Conservation (phyloP, 1,139 yeast species). For the Geotrichum klebahnii region DNA sequence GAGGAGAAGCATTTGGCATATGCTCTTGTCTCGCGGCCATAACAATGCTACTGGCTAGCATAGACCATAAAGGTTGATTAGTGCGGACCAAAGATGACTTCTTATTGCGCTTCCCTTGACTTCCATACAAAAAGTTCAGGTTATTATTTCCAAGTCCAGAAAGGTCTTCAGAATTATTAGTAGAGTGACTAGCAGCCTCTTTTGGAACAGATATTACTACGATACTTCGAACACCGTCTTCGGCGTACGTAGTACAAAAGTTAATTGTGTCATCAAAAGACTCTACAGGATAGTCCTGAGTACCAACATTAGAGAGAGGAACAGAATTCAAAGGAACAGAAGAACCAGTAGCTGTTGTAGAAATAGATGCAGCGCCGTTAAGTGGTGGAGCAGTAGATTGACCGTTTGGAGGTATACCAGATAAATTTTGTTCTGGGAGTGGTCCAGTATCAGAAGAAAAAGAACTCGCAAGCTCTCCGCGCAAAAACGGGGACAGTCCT, state of each 20-base stretch:
- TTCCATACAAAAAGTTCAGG: slow-evolving; percentile 1
- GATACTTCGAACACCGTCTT: slow-evolving; percentile 11
- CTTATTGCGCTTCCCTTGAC: slow-evolving; percentile 13
- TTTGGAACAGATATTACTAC: slow-evolving; percentile 25
- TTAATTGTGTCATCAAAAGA: slow-evolving; percentile 7
- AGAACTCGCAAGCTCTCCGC: slow-evolving; percentile 26
- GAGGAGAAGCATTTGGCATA: slow-evolving; percentile 10
- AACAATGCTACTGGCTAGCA: slow-evolving; percentile 38
- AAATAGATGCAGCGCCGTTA: background rate
- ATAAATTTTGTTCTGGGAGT: background rate
- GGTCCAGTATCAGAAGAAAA: slow-evolving; percentile 12
- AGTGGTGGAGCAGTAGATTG: background rate
- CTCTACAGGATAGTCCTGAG: background rate
- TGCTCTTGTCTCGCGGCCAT: slow-evolving; percentile 38
- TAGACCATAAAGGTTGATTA: slow-evolving; percentile 40
- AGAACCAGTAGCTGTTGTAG: background rate
- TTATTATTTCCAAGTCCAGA: slow-evolving; percentile 20
- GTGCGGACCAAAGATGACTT: slow-evolving; percentile 27
- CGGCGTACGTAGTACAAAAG: slow-evolving; percentile 3
- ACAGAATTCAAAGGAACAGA: too few relatives aligned
- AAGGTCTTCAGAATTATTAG: slow-evolving; percentile 9
- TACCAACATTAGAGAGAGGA: background rate
- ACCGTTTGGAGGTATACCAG: background rate
- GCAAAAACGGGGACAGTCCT: slow-evolving; percentile 32
- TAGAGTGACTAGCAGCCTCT: slow-evolving; percentile 20